Base-by-base conservation (phyloP, 2,329 filamentous ascomycete genomes). In the Aspergillus novoparasiticus region DNA sequence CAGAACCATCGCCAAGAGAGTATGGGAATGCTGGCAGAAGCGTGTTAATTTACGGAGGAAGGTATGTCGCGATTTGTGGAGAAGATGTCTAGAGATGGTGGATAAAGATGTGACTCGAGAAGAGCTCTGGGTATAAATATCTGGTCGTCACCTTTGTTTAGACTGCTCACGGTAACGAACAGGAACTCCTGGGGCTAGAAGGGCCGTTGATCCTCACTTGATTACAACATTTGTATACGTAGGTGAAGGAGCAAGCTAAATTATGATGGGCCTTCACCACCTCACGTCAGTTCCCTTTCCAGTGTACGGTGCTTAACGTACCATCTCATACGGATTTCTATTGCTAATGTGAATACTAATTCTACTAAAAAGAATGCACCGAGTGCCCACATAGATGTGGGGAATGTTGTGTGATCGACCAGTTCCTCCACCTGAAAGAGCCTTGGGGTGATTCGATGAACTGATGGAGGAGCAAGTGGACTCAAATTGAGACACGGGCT, bases 21-120 rank as follows among this genome's bases (percentile, higher is more conserved):
- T 83, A 61, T 82, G 81, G 75, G 80, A 75, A 65, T 74, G 73
- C 65, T 85, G 83, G 82, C 72, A 72, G 57, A 72, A 60, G 30
- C 73, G 79, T 51, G 78, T 75, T 45, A 71, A 61, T 34, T 71
- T 72, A 53, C 81, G 85, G 63, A 79, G 79, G 73, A 81, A 75
- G 71, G 84, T 87, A 66, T 81, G 79, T 58, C 72, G 68, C 56
- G 82, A 85, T 64, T 69, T 87, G 68, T 87, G 85, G 85, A 75
- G 67, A 57, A 70, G 75, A 61, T 82, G 85, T 66, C 79, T 79
- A 62, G 84, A 83, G 51, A 70, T 77, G 34, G 63, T 87, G 66
- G 76, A 80, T 36, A 83, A 84, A 61, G 77, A 76, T 50, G 81
- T 83, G 74, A 78, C 69, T 26, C 78, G 72, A 64, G 80, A 78